Conservation (phyloP, 768 basidiomycete species). For the Leccinellum luteum region DNA sequence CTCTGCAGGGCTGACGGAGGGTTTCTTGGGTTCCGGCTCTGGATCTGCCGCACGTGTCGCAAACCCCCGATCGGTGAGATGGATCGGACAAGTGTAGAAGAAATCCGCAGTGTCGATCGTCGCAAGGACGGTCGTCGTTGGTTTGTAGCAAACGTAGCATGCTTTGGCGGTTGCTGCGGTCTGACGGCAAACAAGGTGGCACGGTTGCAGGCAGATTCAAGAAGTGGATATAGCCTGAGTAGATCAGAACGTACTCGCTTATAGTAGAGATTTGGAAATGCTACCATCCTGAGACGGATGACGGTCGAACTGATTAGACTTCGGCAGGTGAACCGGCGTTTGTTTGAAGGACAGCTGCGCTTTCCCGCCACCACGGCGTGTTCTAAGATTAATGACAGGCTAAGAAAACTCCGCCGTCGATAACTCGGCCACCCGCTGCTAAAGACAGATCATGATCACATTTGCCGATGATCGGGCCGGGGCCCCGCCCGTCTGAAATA, state of each 20-base stretch:
- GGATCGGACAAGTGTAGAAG: conserved; percentile 78
- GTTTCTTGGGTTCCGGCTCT: conserved; percentile 37
- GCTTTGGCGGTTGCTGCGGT: conserved; percentile 73
- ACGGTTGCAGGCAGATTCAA: not conserved
- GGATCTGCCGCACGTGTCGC: conserved; percentile 49
- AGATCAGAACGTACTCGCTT: conserved; percentile 65
- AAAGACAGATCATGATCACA: conserved; percentile 3
- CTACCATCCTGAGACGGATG: conserved; percentile 46
- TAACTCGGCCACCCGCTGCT: not conserved
- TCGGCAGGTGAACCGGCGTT: too few species aligned
- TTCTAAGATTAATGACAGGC: not conserved
- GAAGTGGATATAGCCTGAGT: not conserved
- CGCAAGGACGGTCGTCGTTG: conserved; percentile 80
- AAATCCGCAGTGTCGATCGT: conserved; percentile 84
- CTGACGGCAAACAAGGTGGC: conserved; percentile 37
- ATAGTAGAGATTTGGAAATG: conserved; percentile 84
- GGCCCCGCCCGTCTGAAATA: not conserved
- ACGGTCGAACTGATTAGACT: too few species aligned
- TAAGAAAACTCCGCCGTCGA: conserved; percentile 9
- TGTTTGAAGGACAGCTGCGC: not conserved
- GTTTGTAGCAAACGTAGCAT: conserved; percentile 77
- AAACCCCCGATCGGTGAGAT: conserved; percentile 80
- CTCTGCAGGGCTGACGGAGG: conserved; percentile 56
- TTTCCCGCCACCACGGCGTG: too few species aligned
- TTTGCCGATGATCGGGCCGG: not conserved